Evolutionary conservation across 164 flowering plant species (phyloP).

Genomic region (Platanus orientalis): DNA sequence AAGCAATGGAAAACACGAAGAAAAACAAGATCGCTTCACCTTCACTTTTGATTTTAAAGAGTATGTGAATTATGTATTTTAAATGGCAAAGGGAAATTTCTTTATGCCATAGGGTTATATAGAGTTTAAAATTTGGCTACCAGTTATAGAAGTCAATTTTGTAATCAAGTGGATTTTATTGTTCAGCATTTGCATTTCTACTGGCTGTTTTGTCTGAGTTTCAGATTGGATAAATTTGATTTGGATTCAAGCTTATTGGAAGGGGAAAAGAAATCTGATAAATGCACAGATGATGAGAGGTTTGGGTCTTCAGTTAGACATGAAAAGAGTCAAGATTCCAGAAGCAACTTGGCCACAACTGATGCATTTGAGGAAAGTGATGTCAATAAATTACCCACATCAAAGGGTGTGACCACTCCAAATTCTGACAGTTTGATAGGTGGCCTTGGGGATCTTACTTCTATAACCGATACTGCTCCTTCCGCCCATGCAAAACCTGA

Average conservation of each 20-base stretch:
- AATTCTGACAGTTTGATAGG: constrained; percentile 17
- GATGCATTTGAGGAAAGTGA: constrained; percentile 19
- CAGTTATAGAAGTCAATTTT: background rate
- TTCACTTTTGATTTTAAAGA: constrained; percentile 77
- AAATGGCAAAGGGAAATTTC: background rate
- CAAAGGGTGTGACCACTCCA: constrained; percentile 20
- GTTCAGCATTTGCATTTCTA: background rate
- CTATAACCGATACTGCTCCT: constrained; percentile 20
- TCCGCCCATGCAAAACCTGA: constrained; percentile 18
- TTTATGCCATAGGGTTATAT: background rate
- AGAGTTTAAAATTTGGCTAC: constrained; percentile 3
- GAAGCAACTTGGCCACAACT: constrained; percentile 11
- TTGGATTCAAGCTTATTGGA: constrained; percentile 38
- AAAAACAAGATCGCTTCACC: constrained; percentile 38
- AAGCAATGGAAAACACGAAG: constrained; percentile 30
- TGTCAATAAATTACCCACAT: constrained; percentile 16
- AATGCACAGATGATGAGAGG: constrained; percentile 15
- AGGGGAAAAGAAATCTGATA: constrained; percentile 31
- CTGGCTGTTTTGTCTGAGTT: constrained; percentile 7
- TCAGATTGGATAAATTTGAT: constrained; percentile 59
- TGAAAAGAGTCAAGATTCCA: constrained; percentile 20
- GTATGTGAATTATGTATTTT: constrained; percentile 30
- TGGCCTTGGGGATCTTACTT: constrained; percentile 12
- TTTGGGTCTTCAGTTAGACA: constrained; percentile 8
- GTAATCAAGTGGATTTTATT: background rate